Evolutionary conservation across 257 asterid species (phyloP), one percentile per base, ranked within the genome.

Genomic region (Perilla frutescens): DNA sequence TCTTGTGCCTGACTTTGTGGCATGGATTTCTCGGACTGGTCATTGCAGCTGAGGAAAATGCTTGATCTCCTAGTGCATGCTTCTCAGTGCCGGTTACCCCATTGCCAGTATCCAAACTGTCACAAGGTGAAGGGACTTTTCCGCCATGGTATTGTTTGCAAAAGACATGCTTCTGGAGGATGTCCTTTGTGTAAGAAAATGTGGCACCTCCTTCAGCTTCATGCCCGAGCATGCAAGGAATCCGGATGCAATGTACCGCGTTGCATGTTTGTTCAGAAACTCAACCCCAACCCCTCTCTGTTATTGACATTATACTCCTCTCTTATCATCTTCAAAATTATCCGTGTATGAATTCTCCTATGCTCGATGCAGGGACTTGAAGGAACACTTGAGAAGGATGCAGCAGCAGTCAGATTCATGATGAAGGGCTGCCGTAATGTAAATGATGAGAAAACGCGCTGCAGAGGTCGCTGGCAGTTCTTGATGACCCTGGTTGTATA

Each of bases 201-300:
- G 99, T 95, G 99, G 99, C 82, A 92, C 86, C 96, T 95, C 74
- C 98, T 95, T 75, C 98, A 87, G 84, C 91, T 95, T 81, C 99
- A 95, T 80, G 91, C 98, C 55, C 97, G 98, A 43, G 94, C 99
- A 34, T 95, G 99, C 89, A 92, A 86, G 79, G 99, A 86, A 87
- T 82, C 96, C 41, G 79, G 84, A 64, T 92, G 99, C 88, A 80
- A 71, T 76, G 99, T 95, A 34, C 99, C 99, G 0, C 99, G 99
- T 6, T 95, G 99, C 99, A 93, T 96, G 99, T 95, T 47, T 61
- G 90, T 75, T 63, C 44, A 15, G 43, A 54, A 4, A 14, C 26
- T 31, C 37, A 10, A 34, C 37, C 37, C 37, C 26, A 20, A 20
- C 37, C 37, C 37, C 37, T 0, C 49, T 14, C 0, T 14, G 10